A percentile compares a stretch with the other conserved stretches of the same genome.
Conservation (phyloP, 768 basidiomycete genomes). For the Leccinum imitatum region DNA sequence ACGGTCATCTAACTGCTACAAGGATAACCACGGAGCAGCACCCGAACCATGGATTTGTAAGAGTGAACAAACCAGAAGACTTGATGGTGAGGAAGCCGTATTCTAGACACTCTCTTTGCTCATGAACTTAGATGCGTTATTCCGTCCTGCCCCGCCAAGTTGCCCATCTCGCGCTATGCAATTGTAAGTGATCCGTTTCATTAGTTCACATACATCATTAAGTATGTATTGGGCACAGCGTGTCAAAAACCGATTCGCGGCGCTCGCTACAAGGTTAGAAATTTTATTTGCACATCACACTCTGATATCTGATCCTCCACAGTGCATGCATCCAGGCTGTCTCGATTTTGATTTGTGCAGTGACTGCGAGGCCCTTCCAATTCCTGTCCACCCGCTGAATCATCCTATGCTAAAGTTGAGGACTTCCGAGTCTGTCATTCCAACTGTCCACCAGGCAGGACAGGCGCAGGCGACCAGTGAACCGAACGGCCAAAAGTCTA, state of each 20-base stretch:
- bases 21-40: slow-evolving; percentile 77
- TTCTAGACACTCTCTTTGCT: neutral
- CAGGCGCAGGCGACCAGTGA: slow-evolving; percentile 7
- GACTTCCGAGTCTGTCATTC: slow-evolving; percentile 47
- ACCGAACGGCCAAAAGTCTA: neutral
- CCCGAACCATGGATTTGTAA: slow-evolving; percentile 73
- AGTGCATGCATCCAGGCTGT: slow-evolving; percentile 82
- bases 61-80: slow-evolving; percentile 51
- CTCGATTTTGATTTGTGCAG: slow-evolving; percentile 81
- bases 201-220: neutral
- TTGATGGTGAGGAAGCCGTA: slow-evolving; percentile 50
- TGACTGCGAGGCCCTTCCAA: slow-evolving; percentile 76
- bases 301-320: slow-evolving; percentile 6
- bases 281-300: neutral
- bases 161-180: slow-evolving; percentile 60
- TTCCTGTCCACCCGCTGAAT: slow-evolving; percentile 65
- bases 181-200: slow-evolving; percentile 35
- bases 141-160: slow-evolving; percentile 15
- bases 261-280: slow-evolving; percentile 67
- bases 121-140: slow-evolving; percentile 30
- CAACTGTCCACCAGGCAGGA: slow-evolving; percentile 26
- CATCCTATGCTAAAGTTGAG: slow-evolving; percentile 80
- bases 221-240: slow-evolving; percentile 15
- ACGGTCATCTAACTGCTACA: neutral
- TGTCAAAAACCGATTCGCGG: slow-evolving; percentile 59